phyloP scores from a whole-genome alignment of 495 filamentous ascomycete species.

The Tuber borchii region DNA sequence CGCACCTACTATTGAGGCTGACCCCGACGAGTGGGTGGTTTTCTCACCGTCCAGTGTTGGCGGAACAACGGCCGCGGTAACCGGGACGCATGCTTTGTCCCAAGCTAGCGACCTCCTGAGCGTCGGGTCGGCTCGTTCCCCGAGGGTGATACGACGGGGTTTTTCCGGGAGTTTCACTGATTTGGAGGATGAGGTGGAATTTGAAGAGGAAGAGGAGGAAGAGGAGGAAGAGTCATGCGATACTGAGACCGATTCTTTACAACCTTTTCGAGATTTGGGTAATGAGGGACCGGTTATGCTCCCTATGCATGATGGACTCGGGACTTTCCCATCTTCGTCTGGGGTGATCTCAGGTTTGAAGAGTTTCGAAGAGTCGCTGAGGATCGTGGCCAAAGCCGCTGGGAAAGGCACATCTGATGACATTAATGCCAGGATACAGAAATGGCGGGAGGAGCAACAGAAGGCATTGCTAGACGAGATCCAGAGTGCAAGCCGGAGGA shows the following conservation, averaged over 20 bases:
- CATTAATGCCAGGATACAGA: constrained; percentile 73
- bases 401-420: constrained; percentile 54
- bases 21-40: constrained; percentile 90
- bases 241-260: constrained; percentile 73
- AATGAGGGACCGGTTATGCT: constrained; percentile 54
- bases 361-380: constrained; percentile 51
- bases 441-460: constrained; percentile 89
- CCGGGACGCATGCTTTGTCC: constrained; percentile 64
- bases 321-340: constrained; percentile 62
- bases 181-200: constrained; percentile 44
- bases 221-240: constrained; percentile 75
- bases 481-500: constrained; percentile 69
- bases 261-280: constrained; percentile 53
- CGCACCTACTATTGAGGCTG: constrained; percentile 39
- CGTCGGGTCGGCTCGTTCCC: constrained; percentile 53
- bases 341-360: constrained; percentile 43
- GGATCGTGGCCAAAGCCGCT: constrained; percentile 55
- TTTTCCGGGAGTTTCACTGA: constrained; percentile 48
- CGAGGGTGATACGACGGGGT: constrained; percentile 47
- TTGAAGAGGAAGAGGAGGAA: constrained; percentile 52
- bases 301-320: constrained; percentile 85
- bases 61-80: constrained; percentile 66
- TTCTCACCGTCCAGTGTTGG: constrained; percentile 69
- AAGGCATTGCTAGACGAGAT: constrained; percentile 77
- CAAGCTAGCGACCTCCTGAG: constrained; percentile 82